phyloP scores from a whole-genome alignment of 441 rosid species.

The Adansonia grandidieri region DNA sequence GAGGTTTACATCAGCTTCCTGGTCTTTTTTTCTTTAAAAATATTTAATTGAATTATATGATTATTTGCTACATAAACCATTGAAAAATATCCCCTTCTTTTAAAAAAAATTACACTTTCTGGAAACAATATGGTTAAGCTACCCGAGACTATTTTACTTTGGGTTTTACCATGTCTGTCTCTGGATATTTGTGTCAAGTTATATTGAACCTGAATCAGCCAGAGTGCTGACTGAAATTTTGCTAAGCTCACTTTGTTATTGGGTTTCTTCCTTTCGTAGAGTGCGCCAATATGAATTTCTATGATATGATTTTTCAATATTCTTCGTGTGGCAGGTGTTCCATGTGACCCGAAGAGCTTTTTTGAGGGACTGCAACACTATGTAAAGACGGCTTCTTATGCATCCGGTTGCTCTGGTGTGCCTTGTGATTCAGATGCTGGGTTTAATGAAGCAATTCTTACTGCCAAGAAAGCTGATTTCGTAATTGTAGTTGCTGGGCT shows the following conservation, averaged over 20 bases:
- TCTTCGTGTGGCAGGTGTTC: constrained; percentile 51
- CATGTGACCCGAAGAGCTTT: constrained; percentile 69
- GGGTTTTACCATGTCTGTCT: background rate
- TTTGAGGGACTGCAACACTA: constrained; percentile 57
- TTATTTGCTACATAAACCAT: background rate
- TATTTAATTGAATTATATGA: background rate
- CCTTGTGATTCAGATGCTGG: constrained; percentile 45
- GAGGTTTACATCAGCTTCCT: background rate
- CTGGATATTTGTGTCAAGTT: background rate
- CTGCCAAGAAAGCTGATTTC: constrained; percentile 53
- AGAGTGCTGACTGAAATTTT: constrained; percentile 7
- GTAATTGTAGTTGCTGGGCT: constrained; percentile 61
- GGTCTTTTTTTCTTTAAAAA: background rate
- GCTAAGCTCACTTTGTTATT: constrained; percentile 21
- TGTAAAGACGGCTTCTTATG: constrained; percentile 47
- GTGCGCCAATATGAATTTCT: constrained; percentile 16
- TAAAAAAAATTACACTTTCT: background rate
- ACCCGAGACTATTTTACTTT: background rate
- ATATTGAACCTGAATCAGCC: background rate
- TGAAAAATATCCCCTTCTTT: background rate
- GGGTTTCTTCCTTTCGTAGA: constrained; percentile 22
- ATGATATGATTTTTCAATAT: background rate
- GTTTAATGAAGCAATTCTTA: constrained; percentile 52
- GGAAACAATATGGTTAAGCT: background rate
- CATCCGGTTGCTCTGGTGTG: constrained; percentile 60